phyloP scores from a whole-genome alignment of 352 stramenopile species.

The Globisporangium spinosum region DNA sequence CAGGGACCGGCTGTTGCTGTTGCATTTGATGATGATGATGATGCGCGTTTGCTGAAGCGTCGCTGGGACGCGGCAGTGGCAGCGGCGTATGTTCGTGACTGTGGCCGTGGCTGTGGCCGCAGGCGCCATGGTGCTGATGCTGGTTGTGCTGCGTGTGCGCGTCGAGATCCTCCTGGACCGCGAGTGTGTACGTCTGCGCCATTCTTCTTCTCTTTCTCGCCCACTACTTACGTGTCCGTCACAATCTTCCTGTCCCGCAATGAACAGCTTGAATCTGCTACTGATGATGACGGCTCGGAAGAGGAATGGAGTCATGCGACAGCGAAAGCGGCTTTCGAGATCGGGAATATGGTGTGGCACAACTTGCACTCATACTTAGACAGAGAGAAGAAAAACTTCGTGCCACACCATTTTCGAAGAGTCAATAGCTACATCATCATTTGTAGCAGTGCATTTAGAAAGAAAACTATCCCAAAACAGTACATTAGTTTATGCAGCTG shows the following conservation, averaged over 20 bases:
- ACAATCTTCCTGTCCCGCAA: background rate
- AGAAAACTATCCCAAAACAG: background rate
- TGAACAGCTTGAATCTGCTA: background rate
- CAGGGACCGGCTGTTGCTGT: background rate
- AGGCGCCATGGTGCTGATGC: constrained; percentile 2
- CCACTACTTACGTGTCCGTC: background rate
- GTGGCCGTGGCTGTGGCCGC: constrained; percentile 18
- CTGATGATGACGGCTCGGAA: background rate
- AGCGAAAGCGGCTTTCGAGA: background rate
- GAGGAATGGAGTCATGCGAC: background rate
- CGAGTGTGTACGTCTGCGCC: constrained; percentile 1
- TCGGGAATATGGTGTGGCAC: background rate
- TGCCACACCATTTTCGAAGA: background rate
- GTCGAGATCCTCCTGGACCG: background rate
- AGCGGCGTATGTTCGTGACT: constrained; percentile 3
- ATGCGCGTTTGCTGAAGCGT: background rate
- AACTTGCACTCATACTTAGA: background rate
- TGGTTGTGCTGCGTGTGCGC: constrained; percentile 1
- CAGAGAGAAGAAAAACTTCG: background rate
- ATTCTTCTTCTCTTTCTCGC: background rate
- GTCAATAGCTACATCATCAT: background rate
- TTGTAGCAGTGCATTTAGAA: background rate
- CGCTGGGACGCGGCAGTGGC: constrained; percentile 10
- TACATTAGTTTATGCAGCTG: background rate
- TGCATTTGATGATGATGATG: background rate